These are phyloP conservation scores for Hypholoma fasciculare DNA, from an alignment of 768 basidiomycete species.

Conservation along the genomic window DNA sequence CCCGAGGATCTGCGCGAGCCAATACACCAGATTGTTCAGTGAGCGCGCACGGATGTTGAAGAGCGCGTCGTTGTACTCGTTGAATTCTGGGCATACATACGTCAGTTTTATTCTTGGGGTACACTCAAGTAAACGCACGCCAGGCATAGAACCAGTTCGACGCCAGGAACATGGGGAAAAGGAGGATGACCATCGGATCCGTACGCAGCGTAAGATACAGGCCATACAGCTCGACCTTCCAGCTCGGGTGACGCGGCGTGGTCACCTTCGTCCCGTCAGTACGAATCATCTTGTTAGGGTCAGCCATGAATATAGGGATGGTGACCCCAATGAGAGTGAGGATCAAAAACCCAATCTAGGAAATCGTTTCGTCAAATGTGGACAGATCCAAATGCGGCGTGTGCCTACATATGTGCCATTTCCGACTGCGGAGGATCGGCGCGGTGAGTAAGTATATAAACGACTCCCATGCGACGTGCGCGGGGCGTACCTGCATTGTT, in stretches of 20 bases:
- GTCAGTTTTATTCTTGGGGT: not conserved
- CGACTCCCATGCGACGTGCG: not conserved
- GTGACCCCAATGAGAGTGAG: conserved; percentile 68
- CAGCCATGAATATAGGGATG: conserved; percentile 70
- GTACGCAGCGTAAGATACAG: conserved; percentile 67
- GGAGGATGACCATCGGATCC: conserved; percentile 70
- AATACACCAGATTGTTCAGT: conserved; percentile 79
- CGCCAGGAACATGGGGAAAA: conserved; percentile 86
- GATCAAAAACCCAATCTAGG: conserved; percentile 72
- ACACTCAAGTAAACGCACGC: conserved; percentile 48
- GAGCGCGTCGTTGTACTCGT: conserved; percentile 75
- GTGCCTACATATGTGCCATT: conserved; percentile 74
- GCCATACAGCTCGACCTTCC: conserved; percentile 73
- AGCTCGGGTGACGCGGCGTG: conserved; percentile 66
- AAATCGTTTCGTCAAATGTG: not conserved
- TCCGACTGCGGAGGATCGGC: conserved; percentile 39
- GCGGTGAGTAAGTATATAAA: too few species aligned
- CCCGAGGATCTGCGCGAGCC: conserved; percentile 77
- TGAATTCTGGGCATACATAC: conserved; percentile 58
- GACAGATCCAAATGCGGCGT: not conserved
- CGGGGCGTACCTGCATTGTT: conserved; percentile 37
- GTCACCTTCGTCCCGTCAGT: conserved; percentile 72
- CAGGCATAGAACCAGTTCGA: conserved; percentile 88
- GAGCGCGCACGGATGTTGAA: conserved; percentile 81
- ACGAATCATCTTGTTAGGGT: conserved; percentile 72